Conservation (phyloP, 1,284 basidiomycete species). For the Farysia itapuensis region DNA sequence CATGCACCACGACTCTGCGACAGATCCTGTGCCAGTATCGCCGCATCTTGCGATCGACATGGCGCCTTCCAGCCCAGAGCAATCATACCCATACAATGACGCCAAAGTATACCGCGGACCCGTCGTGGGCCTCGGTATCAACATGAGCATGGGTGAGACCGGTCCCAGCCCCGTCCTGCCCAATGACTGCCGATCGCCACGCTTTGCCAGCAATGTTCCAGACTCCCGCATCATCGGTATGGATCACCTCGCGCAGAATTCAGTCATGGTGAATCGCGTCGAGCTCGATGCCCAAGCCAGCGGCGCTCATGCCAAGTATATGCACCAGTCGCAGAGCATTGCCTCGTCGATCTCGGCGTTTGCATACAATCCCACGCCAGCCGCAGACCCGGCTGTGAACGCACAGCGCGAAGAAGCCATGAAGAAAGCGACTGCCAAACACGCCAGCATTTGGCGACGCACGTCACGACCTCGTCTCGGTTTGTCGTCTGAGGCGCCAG, state of each 20-base stretch:
- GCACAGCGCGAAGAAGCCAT: no score
- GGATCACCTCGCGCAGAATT: not conserved
- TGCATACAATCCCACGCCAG: conserved; percentile 43
- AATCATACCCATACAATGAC: not conserved
- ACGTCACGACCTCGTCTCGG: conserved; percentile 7
- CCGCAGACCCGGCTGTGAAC: no score
- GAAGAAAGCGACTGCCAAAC: no score
- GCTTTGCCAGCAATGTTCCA: conserved; percentile 17
- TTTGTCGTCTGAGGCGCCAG: no score
- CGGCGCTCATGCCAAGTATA: not conserved
- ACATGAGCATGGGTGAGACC: conserved; percentile 1
- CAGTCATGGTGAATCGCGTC: not conserved
- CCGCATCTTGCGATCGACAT: conserved; percentile 34
- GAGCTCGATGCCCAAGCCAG: not conserved
- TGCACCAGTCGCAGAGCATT: conserved; percentile 30
- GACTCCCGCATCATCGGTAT: not conserved
- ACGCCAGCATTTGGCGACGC: conserved; percentile 12
- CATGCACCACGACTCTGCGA: no score
- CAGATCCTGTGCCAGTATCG: no score
- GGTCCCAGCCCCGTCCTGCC: conserved; percentile 27
- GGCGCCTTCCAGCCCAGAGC: conserved; percentile 7
- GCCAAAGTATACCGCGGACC: not conserved
- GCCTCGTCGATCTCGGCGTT: conserved; percentile 46
- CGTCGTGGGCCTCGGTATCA: conserved; percentile 3
- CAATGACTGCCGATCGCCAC: conserved; percentile 29